A percentile compares a stretch with the other conserved stretches of the same genome.
Evolutionary conservation across 768 basidiomycete species (phyloP).

Genomic region (Mrakia frigida): DNA sequence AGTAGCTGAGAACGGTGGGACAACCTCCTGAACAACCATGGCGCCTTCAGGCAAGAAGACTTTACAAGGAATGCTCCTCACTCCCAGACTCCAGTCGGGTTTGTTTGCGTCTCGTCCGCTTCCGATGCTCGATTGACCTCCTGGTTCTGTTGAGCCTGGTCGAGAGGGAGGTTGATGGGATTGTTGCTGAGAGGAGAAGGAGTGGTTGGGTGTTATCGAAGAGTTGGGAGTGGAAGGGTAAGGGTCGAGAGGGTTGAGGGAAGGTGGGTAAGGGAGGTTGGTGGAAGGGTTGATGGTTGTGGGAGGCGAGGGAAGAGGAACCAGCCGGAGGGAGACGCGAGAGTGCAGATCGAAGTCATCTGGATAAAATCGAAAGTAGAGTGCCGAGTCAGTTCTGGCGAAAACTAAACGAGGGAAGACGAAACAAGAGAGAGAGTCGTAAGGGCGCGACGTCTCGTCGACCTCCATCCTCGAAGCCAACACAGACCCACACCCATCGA

Average conservation of each 20-base stretch:
- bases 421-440: not conserved
- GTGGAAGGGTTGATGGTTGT: conserved; percentile 3
- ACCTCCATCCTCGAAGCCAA: not conserved
- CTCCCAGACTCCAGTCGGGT: conserved; percentile 77
- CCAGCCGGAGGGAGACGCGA: conserved; percentile 86
- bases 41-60: conserved; percentile 79
- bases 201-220: not conserved
- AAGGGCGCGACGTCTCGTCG: not conserved
- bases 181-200: not conserved
- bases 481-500: not conserved
- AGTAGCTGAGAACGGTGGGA: conserved; percentile 69
- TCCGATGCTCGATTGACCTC: conserved; percentile 20
- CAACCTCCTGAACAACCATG: conserved; percentile 83
- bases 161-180: conserved; percentile 45
- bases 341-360: conserved; percentile 96
- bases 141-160: conserved; percentile 22
- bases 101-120: conserved; percentile 39
- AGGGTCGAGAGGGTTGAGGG: conserved; percentile 39
- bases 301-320: conserved; percentile 57
- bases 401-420: conserved; percentile 6
- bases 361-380: conserved; percentile 42
- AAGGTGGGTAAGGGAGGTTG: not conserved
- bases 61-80: conserved; percentile 81
- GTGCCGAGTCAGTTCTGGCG: not conserved
- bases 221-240: conserved; percentile 28